phyloP scores from a whole-genome alignment of 345 rosid genomes.

The Citropsis articulata region DNA sequence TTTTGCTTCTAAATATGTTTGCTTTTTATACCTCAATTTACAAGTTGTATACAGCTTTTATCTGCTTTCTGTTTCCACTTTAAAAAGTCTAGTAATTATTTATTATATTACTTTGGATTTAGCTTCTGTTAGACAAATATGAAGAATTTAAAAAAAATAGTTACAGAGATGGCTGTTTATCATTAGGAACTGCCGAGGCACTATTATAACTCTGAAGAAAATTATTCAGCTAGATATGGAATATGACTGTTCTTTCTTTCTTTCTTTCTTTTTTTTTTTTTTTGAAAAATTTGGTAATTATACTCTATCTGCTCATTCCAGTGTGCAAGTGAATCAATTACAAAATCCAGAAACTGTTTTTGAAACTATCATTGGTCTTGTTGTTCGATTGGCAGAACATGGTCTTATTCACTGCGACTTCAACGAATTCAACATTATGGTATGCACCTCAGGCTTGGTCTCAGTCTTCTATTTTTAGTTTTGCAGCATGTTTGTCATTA shows the following conservation, averaged over 20 bases:
- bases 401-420: constrained; percentile 98
- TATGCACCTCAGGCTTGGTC: constrained; percentile 25
- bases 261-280: neutral
- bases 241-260: neutral
- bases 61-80: neutral
- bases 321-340: constrained; percentile 86
- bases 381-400: constrained; percentile 84
- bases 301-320: constrained; percentile 28
- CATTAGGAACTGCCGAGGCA: neutral
- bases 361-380: constrained; percentile 69
- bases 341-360: constrained; percentile 77
- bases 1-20: neutral
- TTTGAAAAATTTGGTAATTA: neutral
- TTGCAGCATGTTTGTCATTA: neutral
- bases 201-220: neutral
- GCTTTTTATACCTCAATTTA: neutral
- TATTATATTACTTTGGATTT: neutral
- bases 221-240: neutral
- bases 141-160: neutral
- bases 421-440: constrained; percentile 97
- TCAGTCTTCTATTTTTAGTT: neutral
- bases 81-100: neutral
- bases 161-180: neutral
- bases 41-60: neutral
- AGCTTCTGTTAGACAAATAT: neutral